Conservation (phyloP, 2,329 filamentous ascomycete species). For the Teratosphaeriaceae sp. region DNA sequence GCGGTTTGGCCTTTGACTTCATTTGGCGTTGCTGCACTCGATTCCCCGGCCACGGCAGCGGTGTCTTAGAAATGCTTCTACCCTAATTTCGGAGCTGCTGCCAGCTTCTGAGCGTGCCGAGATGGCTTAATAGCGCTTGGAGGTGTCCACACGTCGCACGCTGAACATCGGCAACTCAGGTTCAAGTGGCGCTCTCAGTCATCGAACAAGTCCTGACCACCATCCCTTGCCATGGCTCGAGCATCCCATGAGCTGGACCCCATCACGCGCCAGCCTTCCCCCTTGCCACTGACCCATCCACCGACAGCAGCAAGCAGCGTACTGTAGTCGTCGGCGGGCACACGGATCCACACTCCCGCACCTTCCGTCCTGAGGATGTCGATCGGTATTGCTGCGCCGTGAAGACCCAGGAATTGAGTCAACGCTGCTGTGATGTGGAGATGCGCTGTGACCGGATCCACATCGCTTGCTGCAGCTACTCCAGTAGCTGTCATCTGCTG, state of each 20-base stretch:
- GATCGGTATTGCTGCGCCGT: constrained; percentile 59
- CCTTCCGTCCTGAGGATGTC: constrained; percentile 61
- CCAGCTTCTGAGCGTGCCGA: constrained; percentile 4
- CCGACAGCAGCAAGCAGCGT: constrained; percentile 59
- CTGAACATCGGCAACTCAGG: too few species aligned
- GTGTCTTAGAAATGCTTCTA: constrained; percentile 15
- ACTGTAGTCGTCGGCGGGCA: constrained; percentile 55
- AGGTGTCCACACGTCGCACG: too few species aligned
- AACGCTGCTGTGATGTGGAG: constrained; percentile 59
- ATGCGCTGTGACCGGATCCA: constrained; percentile 58
- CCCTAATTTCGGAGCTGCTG: constrained; percentile 9
- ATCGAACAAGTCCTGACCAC: constrained; percentile 46
- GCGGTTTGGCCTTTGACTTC: not conserved
- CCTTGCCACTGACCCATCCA: constrained; percentile 52
- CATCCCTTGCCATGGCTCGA: constrained; percentile 47
- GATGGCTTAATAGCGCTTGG: not conserved
- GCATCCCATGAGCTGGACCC: constrained; percentile 61
- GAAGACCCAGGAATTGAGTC: constrained; percentile 61
- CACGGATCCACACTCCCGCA: constrained; percentile 55
- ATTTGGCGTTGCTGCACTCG: not conserved
- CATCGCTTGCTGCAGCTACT: not conserved
- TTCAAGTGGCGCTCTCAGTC: constrained; percentile 18
- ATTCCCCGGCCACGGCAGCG: not conserved
- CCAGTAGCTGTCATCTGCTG: constrained; percentile 21
- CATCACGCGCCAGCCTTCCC: constrained; percentile 44